Base-by-base conservation (phyloP, 129 eudicot species). In the Lactuca sativa region DNA sequence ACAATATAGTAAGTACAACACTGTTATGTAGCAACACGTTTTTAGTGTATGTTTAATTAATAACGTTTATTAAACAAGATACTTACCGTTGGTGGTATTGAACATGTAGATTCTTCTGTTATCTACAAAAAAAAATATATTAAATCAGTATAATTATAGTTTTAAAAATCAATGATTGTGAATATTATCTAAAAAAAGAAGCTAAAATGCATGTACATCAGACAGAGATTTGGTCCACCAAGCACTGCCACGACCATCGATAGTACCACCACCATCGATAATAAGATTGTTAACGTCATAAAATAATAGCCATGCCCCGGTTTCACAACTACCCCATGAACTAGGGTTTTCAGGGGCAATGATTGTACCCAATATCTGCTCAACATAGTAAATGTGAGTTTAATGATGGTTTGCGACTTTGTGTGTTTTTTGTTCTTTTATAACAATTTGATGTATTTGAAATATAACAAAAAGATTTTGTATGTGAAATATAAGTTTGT, bases 1-100 rank as follows among this genome's bases (percentile, higher is more conserved):
- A 37, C n/a, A 34, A 21, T 54, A 55, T n/a, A 41, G 0, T 62
- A 10, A 31, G 18, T 57, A 70, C 40, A 38, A 3, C 51, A 44
- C 10, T 44, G 51, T 2, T 9, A 0, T 9, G 51, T 44, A 44
- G 14, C 14, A 44, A 9, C 14, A 10, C 47, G 4, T 44, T 44
- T 44, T 44, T 44, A 44, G 51, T 44, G 14, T 44, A 44, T 44
- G 51, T 44, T 44, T 9, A 9, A 44, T 37, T 43, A 48, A 36
- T 8, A 32, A 51, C 7, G 10, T 62, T 32, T 30, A 43, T 34
- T 34, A 13, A 11, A 31, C 15, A 61, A n/a, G 34, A 18, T 49
- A 57, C 49, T 65, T 66, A 73, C 82, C 44, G 78, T 59, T 76
- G 80, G 80, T 52, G 80, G 65, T 52, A 30, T 9, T 15, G n/a